Percentiles rank a stretch among this genome's conserved stretches.
Evolutionary conservation across 257 asterid species (phyloP).

Genomic region (Penstemon newberryi): DNA sequence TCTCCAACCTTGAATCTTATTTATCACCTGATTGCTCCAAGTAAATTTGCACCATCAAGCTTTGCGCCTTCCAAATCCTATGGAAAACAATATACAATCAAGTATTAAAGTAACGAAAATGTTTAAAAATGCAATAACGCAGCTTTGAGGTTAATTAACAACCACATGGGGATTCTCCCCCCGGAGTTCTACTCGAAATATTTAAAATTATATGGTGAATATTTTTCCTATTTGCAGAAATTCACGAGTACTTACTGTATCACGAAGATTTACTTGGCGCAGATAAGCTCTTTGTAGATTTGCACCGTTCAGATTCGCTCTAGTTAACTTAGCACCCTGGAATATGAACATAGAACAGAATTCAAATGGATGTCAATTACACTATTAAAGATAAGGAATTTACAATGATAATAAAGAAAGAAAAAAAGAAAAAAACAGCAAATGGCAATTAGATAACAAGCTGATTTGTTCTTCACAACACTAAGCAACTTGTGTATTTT

Average conservation of each 20-base stretch:
- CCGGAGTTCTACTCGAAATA: constrained; percentile 17
- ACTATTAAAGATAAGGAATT: constrained; percentile 2
- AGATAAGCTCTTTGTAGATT: constrained; percentile 95
- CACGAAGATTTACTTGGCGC: constrained; percentile 83
- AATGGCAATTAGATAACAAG: constrained; percentile 18
- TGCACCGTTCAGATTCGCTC: constrained; percentile 88
- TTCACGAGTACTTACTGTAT: constrained; percentile 58
- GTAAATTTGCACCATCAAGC: constrained; percentile 85
- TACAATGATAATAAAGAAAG: too few species aligned
- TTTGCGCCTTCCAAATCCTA: constrained; percentile 85
- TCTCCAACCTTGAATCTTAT: constrained; percentile 6
- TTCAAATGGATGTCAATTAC: too few species aligned
- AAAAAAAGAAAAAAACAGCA: constrained; percentile 3
- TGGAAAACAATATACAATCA: background rate
- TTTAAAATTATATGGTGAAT: background rate
- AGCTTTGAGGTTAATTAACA: background rate
- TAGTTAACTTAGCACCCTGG: constrained; percentile 86
- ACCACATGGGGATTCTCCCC: background rate
- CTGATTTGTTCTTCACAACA: constrained; percentile 12
- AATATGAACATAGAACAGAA: constrained; percentile 12
- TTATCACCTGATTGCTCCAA: constrained; percentile 71
- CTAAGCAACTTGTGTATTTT: background rate
- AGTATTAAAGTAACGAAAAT: background rate
- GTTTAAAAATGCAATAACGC: too few species aligned
- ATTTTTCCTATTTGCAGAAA: background rate